phyloP scores from a whole-genome alignment of 768 basidiomycete species.

The Sistotremastrum suecicum region DNA sequence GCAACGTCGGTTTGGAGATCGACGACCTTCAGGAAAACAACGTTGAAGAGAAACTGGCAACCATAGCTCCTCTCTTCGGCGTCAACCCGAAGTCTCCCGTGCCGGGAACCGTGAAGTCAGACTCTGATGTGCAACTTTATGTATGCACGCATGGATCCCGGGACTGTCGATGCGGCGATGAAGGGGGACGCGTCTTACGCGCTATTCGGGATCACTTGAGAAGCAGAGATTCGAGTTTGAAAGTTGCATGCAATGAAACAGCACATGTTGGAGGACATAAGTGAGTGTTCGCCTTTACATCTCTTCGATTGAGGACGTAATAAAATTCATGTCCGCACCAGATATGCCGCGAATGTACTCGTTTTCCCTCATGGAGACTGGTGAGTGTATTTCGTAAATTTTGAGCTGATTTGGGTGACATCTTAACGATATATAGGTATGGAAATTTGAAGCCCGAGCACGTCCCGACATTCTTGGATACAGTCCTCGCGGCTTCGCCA shows the following conservation, averaged over 20 bases:
- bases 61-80: constrained; percentile 18
- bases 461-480: constrained; percentile 39
- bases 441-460: constrained; percentile 45
- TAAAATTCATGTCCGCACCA: constrained; percentile 12
- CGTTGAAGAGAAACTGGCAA: constrained; percentile 29
- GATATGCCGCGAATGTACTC: constrained; percentile 56
- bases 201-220: constrained; percentile 40
- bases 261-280: constrained; percentile 79
- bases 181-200: constrained; percentile 40
- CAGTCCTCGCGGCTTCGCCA: constrained; percentile 16
- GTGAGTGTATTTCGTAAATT: constrained; percentile 21
- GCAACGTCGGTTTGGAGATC: constrained; percentile 23
- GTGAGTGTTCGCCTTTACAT: constrained; percentile 25
- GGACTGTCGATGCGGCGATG: constrained; percentile 68
- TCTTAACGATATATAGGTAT: constrained; percentile 28
- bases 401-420: not conserved
- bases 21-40: constrained; percentile 34
- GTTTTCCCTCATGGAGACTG: constrained; percentile 64
- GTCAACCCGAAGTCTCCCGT: constrained; percentile 12
- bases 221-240: constrained; percentile 18
- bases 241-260: constrained; percentile 41
- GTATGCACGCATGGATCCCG: constrained; percentile 70
- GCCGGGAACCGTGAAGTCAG: constrained; percentile 11
- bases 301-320: not conserved
- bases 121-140: constrained; percentile 28